Conservation (phyloP, 2,329 filamentous ascomycete genomes). For the Aspergillus pseudotamarii region DNA sequence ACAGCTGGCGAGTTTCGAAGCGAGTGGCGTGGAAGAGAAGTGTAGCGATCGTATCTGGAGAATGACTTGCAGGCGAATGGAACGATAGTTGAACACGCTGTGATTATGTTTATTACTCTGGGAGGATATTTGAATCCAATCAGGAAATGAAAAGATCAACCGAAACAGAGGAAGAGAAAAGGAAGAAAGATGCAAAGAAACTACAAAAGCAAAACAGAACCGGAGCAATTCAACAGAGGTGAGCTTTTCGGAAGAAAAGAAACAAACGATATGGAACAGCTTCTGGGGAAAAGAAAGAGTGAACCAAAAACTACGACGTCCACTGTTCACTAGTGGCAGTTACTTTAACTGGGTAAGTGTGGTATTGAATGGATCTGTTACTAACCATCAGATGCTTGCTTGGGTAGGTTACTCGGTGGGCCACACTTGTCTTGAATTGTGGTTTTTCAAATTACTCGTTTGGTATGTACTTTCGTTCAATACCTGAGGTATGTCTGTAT, state of each 20-base stretch:
- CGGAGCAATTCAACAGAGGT: neutral
- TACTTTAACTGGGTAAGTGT: slow-evolving; percentile 14
- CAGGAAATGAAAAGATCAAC: neutral
- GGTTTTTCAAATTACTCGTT: slow-evolving; percentile 1
- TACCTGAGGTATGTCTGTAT: neutral
- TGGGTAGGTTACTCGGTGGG: neutral
- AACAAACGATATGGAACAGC: slow-evolving; percentile 4
- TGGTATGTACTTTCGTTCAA: neutral
- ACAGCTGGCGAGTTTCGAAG: slow-evolving; percentile 8
- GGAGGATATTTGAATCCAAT: neutral
- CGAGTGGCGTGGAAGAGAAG: slow-evolving; percentile 8
- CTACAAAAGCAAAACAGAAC: neutral
- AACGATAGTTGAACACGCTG: neutral
- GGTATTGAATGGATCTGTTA: slow-evolving; percentile 10
- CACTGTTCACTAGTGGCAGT: neutral
- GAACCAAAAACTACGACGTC: neutral
- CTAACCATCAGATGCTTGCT: slow-evolving; percentile 1
- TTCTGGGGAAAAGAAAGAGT: slow-evolving; percentile 5
- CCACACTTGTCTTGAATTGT: neutral
- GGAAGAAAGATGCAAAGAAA: neutral
- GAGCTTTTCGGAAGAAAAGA: neutral
- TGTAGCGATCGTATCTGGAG: slow-evolving; percentile 2
- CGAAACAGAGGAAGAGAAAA: neutral
- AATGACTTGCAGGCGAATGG: neutral
- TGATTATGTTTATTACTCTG: slow-evolving; percentile 1